A percentile compares a stretch with the other conserved stretches of the same genome.
Conservation (phyloP, 108 stramenopile genomes). For the Fragilaria radians region DNA sequence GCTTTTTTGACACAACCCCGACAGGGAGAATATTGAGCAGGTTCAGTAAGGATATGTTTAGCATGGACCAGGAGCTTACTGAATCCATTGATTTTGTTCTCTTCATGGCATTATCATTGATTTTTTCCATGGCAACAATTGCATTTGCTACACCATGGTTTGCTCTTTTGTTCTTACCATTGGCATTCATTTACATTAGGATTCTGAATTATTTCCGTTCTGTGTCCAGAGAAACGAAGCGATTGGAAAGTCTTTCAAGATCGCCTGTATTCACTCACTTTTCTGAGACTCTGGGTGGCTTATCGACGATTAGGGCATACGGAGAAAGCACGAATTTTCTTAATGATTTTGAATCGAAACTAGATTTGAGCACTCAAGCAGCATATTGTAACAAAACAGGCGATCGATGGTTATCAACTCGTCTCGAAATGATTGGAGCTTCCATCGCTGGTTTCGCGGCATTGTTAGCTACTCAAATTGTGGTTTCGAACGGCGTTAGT, state of each 20-base stretch:
- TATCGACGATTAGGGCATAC: conserved; percentile 87
- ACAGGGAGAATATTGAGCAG: conserved; percentile 83
- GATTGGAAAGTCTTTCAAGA: conserved; percentile 81
- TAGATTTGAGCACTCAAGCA: conserved; percentile 59
- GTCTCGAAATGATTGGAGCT: conserved; percentile 68
- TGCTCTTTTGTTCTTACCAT: conserved; percentile 23
- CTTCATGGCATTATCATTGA: conserved; percentile 23
- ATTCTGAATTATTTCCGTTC: conserved; percentile 71
- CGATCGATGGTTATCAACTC: conserved; percentile 70
- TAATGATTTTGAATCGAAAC: conserved; percentile 41
- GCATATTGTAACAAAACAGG: conserved; percentile 55
- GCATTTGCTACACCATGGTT: conserved; percentile 41
- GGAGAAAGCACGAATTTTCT: conserved; percentile 42
- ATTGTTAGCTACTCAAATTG: conserved; percentile 56
- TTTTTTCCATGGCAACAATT: conserved; percentile 37
- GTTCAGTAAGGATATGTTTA: conserved; percentile 74
- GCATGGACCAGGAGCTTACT: conserved; percentile 52
- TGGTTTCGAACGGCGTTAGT: conserved; percentile 29
- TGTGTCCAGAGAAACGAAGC: conserved; percentile 69
- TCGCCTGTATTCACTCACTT: conserved; percentile 94
- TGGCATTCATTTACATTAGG: conserved; percentile 43
- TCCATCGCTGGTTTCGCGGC: conserved; percentile 52
- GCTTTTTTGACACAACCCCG: conserved; percentile 91
- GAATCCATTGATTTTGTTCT: conserved; percentile 32
- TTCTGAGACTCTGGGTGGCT: conserved; percentile 88